Base-by-base conservation (phyloP, 305 asterid species). In the Lippia alba region DNA sequence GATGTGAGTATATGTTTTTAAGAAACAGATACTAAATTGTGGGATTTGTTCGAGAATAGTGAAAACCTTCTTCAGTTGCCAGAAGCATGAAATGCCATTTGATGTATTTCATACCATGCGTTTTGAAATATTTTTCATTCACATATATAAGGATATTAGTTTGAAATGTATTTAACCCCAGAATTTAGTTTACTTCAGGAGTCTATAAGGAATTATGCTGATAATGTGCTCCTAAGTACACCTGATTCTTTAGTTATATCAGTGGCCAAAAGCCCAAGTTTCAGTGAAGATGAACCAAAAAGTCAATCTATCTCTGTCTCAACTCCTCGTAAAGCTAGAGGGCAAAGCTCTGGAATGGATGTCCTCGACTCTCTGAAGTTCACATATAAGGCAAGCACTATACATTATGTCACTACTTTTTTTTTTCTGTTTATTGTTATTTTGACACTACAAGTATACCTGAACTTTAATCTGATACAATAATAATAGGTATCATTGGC, bases 191-290 rank as follows among this genome's bases (percentile, higher is more conserved):
- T 65, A 12, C 67, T 71, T 76, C 89, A 94, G 97, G 99, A 92
- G 72, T 94, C 99, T 41, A 88, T 94, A 48, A 80, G 99, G 76
- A 88, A 88, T 81, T 92, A 98, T 66, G 90, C 99, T 69, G 99
- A 94, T 80, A 87, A 90, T 69, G 79, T 83, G 49, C 78, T 94
- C 69, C 82, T 92, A 69, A 85, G 89, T 80, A 76, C 94, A 24
- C 92, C 97, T 2, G 97, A 92, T 81, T 84, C 92, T 4, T 80
- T 94, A 73, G 92, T 87, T 68, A 94, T 94, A 64, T 90, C 99
- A 64, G 63, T 92, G 65, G 74, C 80, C 36, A 90, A 75, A 81
- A 80, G 51, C 77, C 72, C 53, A 15, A 82, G 84, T 71, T 61
- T 56, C 40, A 66, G 63, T 49, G 97, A 86, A 66, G 96, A 85